These are phyloP conservation scores for Mediolabrus comicus DNA, from an alignment of 108 stramenopile genomes.

Conservation along the genomic window DNA sequence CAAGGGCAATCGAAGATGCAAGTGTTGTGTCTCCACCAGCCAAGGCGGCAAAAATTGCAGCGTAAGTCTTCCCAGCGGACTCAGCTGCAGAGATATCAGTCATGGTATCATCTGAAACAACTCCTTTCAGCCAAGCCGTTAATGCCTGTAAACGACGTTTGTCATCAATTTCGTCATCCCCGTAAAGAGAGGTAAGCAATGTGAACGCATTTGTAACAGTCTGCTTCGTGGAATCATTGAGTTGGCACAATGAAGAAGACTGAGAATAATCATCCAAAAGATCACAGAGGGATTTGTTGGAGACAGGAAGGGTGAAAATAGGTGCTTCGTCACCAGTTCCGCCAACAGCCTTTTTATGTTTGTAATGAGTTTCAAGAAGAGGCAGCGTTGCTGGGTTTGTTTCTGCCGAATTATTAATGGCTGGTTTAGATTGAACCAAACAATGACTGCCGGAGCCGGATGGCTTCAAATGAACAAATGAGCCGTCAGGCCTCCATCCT, in stretches of 20 bases:
- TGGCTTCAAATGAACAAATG: constrained; percentile 45
- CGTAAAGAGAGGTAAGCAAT: constrained; percentile 28
- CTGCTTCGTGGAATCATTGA: constrained; percentile 6
- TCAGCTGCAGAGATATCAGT: constrained; percentile 25
- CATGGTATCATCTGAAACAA: constrained; percentile 25
- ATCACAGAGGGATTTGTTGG: constrained; percentile 11
- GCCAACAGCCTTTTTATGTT: constrained; percentile 18
- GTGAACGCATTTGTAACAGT: constrained; percentile 37
- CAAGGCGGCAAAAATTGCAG: constrained; percentile 68
- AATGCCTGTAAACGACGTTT: constrained; percentile 32
- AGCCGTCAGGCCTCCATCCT: constrained; percentile 80
- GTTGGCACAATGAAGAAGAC: constrained; percentile 1
- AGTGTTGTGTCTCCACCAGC: constrained; percentile 58
- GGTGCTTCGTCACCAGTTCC: constrained; percentile 37
- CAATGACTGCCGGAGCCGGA: constrained; percentile 8
- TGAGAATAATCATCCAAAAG: constrained; percentile 31
- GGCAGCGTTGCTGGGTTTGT: not conserved
- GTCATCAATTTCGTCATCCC: constrained; percentile 17
- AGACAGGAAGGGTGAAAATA: constrained; percentile 36
- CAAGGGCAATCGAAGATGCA: constrained; percentile 60
- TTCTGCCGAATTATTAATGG: not conserved
- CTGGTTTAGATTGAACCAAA: constrained; percentile 28
- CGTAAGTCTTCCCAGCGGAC: constrained; percentile 27
- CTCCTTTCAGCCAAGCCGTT: constrained; percentile 16
- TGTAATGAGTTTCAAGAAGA: constrained; percentile 54